phyloP scores from a whole-genome alignment of 2,329 filamentous ascomycete genomes.

The Leptosphaerulina australis region DNA sequence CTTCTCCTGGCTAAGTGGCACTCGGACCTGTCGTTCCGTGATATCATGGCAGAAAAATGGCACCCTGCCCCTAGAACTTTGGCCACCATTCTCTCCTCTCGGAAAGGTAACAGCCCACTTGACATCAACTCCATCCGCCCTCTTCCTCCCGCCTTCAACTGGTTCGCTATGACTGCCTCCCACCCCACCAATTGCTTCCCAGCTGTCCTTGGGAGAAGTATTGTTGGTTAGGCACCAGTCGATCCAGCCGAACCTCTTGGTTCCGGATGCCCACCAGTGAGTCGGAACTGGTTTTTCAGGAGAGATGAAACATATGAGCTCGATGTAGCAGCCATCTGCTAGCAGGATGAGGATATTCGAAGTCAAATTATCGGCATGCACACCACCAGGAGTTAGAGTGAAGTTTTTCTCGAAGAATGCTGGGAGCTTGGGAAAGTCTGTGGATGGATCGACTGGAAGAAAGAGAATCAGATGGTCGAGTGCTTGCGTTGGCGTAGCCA shows the following conservation, averaged over 20 bases:
- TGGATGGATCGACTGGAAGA: conserved; percentile 61
- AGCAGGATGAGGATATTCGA: conserved; percentile 69
- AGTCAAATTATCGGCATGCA: conserved; percentile 65
- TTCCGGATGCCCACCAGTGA: conserved; percentile 62
- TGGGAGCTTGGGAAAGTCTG: conserved; percentile 40
- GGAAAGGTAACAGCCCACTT: conserved; percentile 65
- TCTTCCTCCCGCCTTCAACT: conserved; percentile 58
- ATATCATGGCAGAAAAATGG: conserved; percentile 69
- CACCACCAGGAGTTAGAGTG: conserved; percentile 64
- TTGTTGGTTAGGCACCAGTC: conserved; percentile 57
- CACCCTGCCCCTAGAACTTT: conserved; percentile 54
- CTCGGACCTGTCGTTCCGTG: conserved; percentile 62
- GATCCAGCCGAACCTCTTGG: conserved; percentile 63
- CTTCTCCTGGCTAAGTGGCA: conserved; percentile 54
- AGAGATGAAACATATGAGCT: conserved; percentile 67
- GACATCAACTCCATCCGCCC: conserved; percentile 62
- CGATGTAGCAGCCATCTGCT: conserved; percentile 68
- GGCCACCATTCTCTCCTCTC: conserved; percentile 46
- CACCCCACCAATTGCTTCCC: conserved; percentile 29
- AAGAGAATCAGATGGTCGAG: conserved; percentile 71
- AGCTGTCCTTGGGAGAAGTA: background rate
- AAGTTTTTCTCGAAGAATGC: conserved; percentile 62
- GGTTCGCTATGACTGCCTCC: conserved; percentile 55
- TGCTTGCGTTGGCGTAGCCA: conserved; percentile 13
- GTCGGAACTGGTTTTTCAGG: conserved; percentile 48